These are phyloP conservation scores for Geotrichum restrictum DNA, from an alignment of 1,139 yeast genomes.

Conservation along the genomic window DNA sequence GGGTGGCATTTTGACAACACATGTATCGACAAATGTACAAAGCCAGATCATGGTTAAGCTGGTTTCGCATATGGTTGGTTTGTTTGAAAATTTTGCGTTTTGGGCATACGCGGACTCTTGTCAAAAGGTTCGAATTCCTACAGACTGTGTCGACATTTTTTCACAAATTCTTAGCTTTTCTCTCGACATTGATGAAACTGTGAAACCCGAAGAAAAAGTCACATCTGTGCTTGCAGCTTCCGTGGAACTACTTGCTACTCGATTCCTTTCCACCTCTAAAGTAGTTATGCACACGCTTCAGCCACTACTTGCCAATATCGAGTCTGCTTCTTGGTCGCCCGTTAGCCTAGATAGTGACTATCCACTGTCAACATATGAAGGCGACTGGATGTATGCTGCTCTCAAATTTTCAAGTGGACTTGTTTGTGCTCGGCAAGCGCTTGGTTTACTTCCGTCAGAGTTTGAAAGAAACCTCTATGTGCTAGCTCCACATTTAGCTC, in stretches of 20 bases:
- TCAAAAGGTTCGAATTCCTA: conserved; percentile 64
- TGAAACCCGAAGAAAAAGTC: conserved; percentile 43
- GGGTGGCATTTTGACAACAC: conserved; percentile 35
- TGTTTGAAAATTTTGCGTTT: conserved; percentile 69
- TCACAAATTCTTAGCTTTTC: conserved; percentile 52
- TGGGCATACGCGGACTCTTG: conserved; percentile 59
- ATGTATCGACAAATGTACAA: conserved; percentile 47
- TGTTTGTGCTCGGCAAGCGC: conserved; percentile 53
- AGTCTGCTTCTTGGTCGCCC: conserved; percentile 44
- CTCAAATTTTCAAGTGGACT: conserved; percentile 45
- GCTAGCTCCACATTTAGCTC: conserved; percentile 54
- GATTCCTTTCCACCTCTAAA: conserved; percentile 54
- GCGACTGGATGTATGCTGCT: conserved; percentile 38
- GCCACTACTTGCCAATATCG: conserved; percentile 54
- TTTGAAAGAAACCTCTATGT: conserved; percentile 61
- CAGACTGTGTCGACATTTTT: conserved; percentile 53
- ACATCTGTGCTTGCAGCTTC: conserved; percentile 51
- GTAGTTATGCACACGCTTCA: conserved; percentile 54
- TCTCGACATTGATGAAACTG: conserved; percentile 53
- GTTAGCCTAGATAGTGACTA: conserved; percentile 46
- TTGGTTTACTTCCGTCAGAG: conserved; percentile 47
- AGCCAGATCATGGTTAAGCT: conserved; percentile 55
- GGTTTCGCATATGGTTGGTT: conserved; percentile 53
- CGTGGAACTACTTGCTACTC: conserved; percentile 48
- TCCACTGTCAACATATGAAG: conserved; percentile 31